Base-by-base conservation (phyloP, 2,329 filamentous ascomycete species). In the Dissoconium aciculare region DNA sequence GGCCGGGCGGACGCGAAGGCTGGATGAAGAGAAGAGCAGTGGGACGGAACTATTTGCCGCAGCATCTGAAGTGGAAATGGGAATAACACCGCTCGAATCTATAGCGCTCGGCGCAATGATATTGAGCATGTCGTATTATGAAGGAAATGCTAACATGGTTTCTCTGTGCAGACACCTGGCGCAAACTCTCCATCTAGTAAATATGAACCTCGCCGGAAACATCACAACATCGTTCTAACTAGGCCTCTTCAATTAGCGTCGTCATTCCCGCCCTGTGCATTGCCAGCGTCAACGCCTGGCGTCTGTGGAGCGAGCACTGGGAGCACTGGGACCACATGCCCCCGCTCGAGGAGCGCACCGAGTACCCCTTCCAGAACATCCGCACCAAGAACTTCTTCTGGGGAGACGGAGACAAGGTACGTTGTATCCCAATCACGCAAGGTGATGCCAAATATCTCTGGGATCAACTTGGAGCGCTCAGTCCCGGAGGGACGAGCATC, bases 281-380 rank as follows among this genome's bases (percentile, higher is more conserved):
- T 44, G 75, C 78, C 37, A 57, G 62, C 45, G 64, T 75, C 61
- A 98, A 98, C 59, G 85, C 85, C 50, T 93, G 79, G 59, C 74
- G 76, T 54, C 74, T 93, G 41, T 98, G 84, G 83, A 75, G 72
- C 51, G 82, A 91, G 66, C 89, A 98, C 64, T 95, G 87, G 87
- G 81, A 91, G 63, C 89, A 98, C 70, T 83, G 78, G 73, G 63
- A 60, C 31, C 87, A 95, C 64, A 63, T 81, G 59, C 73, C 79
- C 38, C 80, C 89, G 44, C 67, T 87, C 47, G 83, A 92, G 67
- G 89, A 98, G 66, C 78, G 81, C 54, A 63, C 70, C 51, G 82
- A 95, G 67, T 98, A 95, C 64, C 66, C 84, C 37, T 98, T 92
- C 74, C 82, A 92, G 73, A 98, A 98, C 71, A 80, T 98, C 60